A percentile compares a stretch with the other conserved stretches of the same genome.
Evolutionary conservation across 2,329 filamentous ascomycete species (phyloP).

Genomic region (Botrytis tulipae): DNA sequence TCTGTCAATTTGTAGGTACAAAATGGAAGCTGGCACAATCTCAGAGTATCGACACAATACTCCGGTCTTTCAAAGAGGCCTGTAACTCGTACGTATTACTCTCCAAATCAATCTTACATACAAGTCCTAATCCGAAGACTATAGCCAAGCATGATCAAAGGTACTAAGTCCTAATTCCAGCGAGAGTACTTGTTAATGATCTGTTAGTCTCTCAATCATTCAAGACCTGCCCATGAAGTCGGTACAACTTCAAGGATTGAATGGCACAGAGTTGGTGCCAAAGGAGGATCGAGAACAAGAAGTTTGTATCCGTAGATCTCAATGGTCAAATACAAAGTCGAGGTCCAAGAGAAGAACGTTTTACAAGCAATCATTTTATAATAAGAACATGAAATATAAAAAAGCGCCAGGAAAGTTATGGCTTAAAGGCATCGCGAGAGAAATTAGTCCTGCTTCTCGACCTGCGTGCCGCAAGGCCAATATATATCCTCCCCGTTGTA

Average conservation of each 20-base stretch:
- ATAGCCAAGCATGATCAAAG: not conserved
- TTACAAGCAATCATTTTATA: not conserved
- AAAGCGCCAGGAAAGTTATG: not conserved
- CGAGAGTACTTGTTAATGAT: not conserved
- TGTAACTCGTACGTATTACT: not conserved
- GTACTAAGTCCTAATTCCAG: not conserved
- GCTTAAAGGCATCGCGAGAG: not conserved
- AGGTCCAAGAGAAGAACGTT: not conserved
- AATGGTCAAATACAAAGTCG: too few relatives aligned
- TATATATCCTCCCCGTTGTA: not conserved
- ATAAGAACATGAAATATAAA: not conserved
- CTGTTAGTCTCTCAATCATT: not conserved
- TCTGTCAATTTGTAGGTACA: not conserved
- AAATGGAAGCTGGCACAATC: not conserved
- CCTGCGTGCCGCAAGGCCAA: not conserved
- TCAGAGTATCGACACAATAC: not conserved
- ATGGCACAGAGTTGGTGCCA: not conserved
- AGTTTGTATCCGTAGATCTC: not conserved
- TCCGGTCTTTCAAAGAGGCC: not conserved
- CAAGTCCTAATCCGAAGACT: not conserved
- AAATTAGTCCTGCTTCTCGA: not conserved
- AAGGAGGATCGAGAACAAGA: not conserved
- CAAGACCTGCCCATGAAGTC: not conserved
- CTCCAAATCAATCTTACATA: not conserved
- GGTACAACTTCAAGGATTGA: not conserved